Percentiles rank a stretch among this genome's conserved stretches.
phyloP scores from a whole-genome alignment of 176 grass and related monocot species.

The sorghum (Sorghum bicolor) region Sorghum_bicolor_NCBIv3 NC_012871.2:71453001-71453500 shows the following conservation, averaged over 20 bases:
- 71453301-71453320: neutral
- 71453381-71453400: neutral
- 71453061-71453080: slow-evolving; percentile 55
- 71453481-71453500: neutral
- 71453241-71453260: neutral
- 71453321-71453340: neutral
- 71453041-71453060: slow-evolving; percentile 73
- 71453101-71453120: slow-evolving; percentile 32
- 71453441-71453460: slow-evolving; percentile 16
- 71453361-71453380: neutral
- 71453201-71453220: neutral
- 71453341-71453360: neutral
- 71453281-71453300: neutral
- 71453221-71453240: neutral
- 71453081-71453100: slow-evolving; percentile 48
- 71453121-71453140: slow-evolving; percentile 1
- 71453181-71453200: neutral
- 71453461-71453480: neutral
- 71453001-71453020: slow-evolving; percentile 56
- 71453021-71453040: slow-evolving; percentile 78
- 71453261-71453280: neutral
- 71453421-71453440: neutral
- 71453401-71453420: neutral
- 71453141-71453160: neutral
- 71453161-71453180: neutral